These are phyloP conservation scores for Aspergillus intermedius DNA, from an alignment of 2,329 filamentous ascomycete genomes.

Conservation along the genomic window DNA sequence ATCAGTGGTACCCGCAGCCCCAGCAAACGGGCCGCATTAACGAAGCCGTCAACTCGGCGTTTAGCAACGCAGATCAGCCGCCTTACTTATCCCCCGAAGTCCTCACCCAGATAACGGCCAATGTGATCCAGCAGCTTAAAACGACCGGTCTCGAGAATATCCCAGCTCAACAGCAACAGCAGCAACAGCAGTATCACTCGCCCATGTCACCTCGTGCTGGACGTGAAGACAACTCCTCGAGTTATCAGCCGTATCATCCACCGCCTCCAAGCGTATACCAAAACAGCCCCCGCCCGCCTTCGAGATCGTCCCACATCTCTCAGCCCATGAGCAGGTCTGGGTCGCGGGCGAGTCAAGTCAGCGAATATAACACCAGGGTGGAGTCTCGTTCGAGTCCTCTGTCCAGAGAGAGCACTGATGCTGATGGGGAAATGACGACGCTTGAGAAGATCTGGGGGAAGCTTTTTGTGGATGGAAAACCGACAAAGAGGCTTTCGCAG, in stretches of 20 bases:
- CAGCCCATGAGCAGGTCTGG: constrained; percentile 19
- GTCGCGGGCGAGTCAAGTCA: constrained; percentile 31
- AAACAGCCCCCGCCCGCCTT: constrained; percentile 15
- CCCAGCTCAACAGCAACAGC: constrained; percentile 18
- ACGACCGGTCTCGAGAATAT: constrained; percentile 34
- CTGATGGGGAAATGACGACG: constrained; percentile 47
- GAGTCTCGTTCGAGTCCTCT: constrained; percentile 32
- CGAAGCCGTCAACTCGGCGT: constrained; percentile 52
- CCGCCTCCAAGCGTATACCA: constrained; percentile 13
- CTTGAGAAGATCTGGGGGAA: constrained; percentile 70
- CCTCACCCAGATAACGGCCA: constrained; percentile 55
- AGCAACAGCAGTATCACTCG: constrained; percentile 11
- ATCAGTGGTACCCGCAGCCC: constrained; percentile 15
- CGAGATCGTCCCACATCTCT: constrained; percentile 16
- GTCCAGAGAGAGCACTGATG: constrained; percentile 27
- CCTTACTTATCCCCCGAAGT: constrained; percentile 53
- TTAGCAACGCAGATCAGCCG: constrained; percentile 45
- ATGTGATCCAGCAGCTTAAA: constrained; percentile 54
- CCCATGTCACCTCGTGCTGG: not conserved
- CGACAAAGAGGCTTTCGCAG: constrained; percentile 62
- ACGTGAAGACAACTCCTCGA: not conserved
- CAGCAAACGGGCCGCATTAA: constrained; percentile 40
- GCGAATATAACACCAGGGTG: constrained; percentile 24
- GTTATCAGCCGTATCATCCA: constrained; percentile 15
- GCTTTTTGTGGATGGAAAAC: constrained; percentile 62